Evolutionary conservation across 2,329 filamentous ascomycete genomes (phyloP).

Genomic region (Colletotrichum sp.): DNA sequence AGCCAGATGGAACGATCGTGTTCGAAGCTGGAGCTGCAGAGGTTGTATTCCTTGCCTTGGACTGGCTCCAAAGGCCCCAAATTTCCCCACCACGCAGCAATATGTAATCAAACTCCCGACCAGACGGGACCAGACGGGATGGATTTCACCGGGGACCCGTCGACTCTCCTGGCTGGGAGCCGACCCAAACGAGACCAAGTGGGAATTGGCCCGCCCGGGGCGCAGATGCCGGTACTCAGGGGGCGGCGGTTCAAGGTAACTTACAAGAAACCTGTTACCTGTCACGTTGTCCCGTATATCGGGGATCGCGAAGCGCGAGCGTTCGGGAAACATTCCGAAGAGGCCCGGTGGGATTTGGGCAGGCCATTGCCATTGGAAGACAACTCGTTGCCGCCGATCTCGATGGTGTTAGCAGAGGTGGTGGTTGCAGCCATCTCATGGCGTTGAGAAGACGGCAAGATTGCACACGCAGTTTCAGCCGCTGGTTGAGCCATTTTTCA

Average conservation of each 20-base stretch:
- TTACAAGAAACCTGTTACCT: constrained; percentile 11
- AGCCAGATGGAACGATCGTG: not conserved
- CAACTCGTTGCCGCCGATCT: not conserved
- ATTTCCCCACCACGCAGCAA: not conserved
- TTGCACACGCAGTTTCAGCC: not conserved
- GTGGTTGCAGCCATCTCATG: not conserved
- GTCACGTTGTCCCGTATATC: not conserved
- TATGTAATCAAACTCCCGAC: constrained; percentile 17
- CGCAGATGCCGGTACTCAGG: constrained; percentile 18
- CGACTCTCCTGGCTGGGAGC: not conserved
- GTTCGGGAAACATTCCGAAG: constrained; percentile 13
- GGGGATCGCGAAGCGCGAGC: not conserved
- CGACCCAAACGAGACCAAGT: constrained; percentile 9
- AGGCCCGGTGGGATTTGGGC: not conserved
- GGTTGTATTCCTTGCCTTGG: not conserved
- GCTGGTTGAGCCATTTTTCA: not conserved
- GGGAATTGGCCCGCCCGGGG: constrained; percentile 16
- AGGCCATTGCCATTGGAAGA: not conserved
- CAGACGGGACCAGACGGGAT: not conserved
- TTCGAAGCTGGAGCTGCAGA: not conserved
- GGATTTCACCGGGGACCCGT: not conserved
- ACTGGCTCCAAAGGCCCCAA: not conserved
- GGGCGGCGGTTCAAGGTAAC: constrained; percentile 8
- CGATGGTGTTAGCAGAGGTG: not conserved
- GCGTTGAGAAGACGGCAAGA: not conserved